Percentiles rank a stretch among this genome's conserved stretches.
These are phyloP conservation scores for Lepiota subincarnata DNA, from an alignment of 768 basidiomycete genomes.

Conservation along the genomic window DNA sequence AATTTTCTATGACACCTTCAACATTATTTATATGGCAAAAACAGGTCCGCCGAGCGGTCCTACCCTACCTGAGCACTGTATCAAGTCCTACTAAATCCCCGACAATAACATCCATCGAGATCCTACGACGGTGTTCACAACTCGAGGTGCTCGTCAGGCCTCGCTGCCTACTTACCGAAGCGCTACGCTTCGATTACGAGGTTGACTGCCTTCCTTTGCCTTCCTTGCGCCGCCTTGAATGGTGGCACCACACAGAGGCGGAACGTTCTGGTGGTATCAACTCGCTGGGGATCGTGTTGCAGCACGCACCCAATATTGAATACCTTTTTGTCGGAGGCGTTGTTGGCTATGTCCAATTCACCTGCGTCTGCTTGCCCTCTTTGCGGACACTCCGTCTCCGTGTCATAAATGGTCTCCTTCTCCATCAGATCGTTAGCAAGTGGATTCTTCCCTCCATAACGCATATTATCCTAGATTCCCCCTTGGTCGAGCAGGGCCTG, in stretches of 20 bases:
- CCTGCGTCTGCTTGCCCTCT: conserved; percentile 34
- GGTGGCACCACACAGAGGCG: conserved; percentile 61
- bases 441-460: conserved; percentile 55
- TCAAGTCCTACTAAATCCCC: conserved; percentile 27
- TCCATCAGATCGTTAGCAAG: conserved; percentile 38
- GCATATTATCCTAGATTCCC: conserved; percentile 49
- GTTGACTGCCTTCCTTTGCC: conserved; percentile 40
- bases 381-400: conserved; percentile 53
- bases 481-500: conserved; percentile 33
- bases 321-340: conserved; percentile 56
- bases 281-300: conserved; percentile 49
- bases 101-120: conserved; percentile 35
- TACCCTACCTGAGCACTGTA: conserved; percentile 54
- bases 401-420: conserved; percentile 44
- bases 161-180: conserved; percentile 21
- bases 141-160: conserved; percentile 56
- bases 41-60: conserved; percentile 52
- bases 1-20: conserved; percentile 5
- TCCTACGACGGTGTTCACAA: conserved; percentile 44
- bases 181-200: conserved; percentile 50
- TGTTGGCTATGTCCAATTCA: conserved; percentile 24
- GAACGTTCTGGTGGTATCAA: conserved; percentile 65
- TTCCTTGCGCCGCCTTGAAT: conserved; percentile 59
- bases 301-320: conserved; percentile 47
- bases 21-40: conserved; percentile 4